phyloP scores from a whole-genome alignment of 2,329 filamentous ascomycete species.

The Celoporthe dispersa region DNA sequence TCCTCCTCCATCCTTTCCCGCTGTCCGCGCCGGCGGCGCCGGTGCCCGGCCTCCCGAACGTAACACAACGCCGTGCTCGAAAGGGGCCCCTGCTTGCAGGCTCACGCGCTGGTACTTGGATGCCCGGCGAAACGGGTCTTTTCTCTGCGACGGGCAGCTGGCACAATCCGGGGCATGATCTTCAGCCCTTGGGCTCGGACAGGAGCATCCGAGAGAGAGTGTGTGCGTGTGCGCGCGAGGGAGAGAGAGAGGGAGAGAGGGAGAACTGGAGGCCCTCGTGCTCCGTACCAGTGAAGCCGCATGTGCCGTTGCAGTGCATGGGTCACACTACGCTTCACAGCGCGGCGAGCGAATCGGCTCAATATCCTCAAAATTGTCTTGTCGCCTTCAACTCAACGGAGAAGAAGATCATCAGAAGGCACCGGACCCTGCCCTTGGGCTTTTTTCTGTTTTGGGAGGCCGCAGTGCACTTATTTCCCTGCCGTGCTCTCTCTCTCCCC shows the following conservation, averaged over 20 bases:
- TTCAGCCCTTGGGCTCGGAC: constrained; percentile 13
- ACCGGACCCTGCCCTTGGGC: background rate
- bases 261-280: background rate
- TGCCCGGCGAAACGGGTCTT: background rate
- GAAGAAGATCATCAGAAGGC: background rate
- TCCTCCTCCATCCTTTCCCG: background rate
- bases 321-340: background rate
- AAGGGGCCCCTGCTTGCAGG: background rate
- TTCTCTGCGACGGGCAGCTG: constrained; percentile 9
- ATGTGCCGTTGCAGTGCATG: constrained; percentile 6
- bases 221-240: too few species aligned
- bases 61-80: background rate
- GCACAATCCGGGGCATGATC: constrained; percentile 14
- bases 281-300: background rate
- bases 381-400: background rate
- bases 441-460: constrained; percentile 18
- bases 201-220: background rate
- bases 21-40: background rate
- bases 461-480: constrained; percentile 10
- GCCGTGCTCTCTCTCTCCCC: background rate
- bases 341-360: background rate
- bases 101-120: background rate
- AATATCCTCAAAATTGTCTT: background rate
- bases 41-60: constrained; percentile 5
- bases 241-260: too few species aligned